Evolutionary conservation across 75 land plant species (phyloP).

Genomic region (Isoetes taiwanensis): DNA sequence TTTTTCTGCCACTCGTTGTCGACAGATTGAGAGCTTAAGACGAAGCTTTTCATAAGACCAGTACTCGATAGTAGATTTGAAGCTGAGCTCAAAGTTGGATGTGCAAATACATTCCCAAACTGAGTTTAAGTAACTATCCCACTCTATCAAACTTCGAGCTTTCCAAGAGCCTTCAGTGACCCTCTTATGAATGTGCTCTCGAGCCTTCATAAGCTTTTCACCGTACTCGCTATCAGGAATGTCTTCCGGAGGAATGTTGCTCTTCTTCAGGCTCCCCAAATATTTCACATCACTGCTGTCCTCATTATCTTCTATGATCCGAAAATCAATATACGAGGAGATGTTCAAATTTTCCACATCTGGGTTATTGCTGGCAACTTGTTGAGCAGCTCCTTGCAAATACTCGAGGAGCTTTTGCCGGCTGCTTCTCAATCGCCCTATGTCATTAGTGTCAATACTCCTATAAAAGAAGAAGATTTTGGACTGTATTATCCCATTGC

Average conservation of each 20-base stretch:
- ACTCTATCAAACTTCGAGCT: neutral
- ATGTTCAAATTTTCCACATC: neutral
- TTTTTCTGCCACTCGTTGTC: too few relatives aligned
- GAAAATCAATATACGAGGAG: neutral
- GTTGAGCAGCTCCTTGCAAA: neutral
- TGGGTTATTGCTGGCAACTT: neutral
- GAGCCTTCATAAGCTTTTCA: neutral
- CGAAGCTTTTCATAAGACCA: neutral
- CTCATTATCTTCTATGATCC: neutral
- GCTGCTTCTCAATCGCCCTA: neutral
- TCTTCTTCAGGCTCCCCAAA: neutral
- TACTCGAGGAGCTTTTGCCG: slow-evolving; percentile 8
- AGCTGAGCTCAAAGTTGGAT: slow-evolving; percentile 10
- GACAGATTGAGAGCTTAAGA: too few relatives aligned
- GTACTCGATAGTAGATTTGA: neutral
- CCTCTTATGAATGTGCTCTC: slow-evolving; percentile 12
- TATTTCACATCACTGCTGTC: neutral
- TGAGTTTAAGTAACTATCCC: neutral
- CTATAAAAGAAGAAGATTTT: slow-evolving; percentile 12
- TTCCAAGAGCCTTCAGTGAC: slow-evolving; percentile 3
- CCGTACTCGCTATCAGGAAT: neutral
- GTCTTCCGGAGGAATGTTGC: neutral
- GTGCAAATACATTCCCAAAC: slow-evolving; percentile 2
- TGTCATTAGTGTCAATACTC: slow-evolving; percentile 11
- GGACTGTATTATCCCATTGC: neutral